Evolutionary conservation across 2,329 filamentous ascomycete species (phyloP).

Genomic region (Sclerotinia nivalis): DNA sequence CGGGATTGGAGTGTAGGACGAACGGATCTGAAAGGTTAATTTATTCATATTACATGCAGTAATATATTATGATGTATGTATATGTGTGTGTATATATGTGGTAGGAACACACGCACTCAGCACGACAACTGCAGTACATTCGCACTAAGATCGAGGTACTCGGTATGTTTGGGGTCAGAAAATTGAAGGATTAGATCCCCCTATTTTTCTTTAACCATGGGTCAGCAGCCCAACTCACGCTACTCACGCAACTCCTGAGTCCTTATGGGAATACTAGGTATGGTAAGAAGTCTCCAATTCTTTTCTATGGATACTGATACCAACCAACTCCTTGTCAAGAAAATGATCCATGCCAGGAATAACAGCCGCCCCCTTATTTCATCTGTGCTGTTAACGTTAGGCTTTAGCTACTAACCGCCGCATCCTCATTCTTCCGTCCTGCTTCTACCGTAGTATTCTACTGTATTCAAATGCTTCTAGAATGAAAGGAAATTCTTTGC

Average conservation of each 20-base stretch:
- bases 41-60: background rate
- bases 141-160: background rate
- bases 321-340: background rate
- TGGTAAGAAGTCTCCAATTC: background rate
- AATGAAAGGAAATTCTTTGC: background rate
- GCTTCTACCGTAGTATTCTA: background rate
- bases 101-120: background rate
- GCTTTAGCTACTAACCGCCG: constrained; percentile 4
- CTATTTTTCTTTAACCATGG: constrained; percentile 2
- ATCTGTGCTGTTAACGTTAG: background rate
- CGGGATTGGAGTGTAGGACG: constrained; percentile 14
- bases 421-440: constrained; percentile 6
- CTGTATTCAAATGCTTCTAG: background rate
- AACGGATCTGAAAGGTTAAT: constrained; percentile 15
- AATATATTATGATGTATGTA: background rate
- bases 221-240: background rate
- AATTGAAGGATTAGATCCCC: constrained; percentile 5
- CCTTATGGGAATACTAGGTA: background rate
- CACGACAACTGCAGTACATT: background rate
- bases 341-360: background rate
- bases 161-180: background rate
- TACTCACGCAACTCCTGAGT: constrained; percentile 8
- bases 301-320: background rate
- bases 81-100: background rate
- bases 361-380: constrained; percentile 1